Conservation (phyloP, 2,329 filamentous ascomycete genomes). For the Claviceps pazoutovae region DNA sequence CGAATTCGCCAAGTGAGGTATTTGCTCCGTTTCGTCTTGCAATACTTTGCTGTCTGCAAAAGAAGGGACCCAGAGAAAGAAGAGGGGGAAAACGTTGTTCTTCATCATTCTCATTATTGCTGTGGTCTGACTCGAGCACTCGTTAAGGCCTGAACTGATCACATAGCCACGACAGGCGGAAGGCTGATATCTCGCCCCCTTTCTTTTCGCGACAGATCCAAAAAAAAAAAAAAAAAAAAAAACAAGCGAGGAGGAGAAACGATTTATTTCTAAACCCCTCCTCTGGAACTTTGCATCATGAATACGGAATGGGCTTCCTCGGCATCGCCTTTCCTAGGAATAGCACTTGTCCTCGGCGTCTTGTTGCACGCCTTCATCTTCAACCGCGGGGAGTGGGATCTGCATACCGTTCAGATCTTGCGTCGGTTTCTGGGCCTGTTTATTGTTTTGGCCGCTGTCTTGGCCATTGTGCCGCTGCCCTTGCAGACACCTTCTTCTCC, state of each 20-base stretch:
- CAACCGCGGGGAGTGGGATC: conserved; percentile 15
- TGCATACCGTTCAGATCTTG: conserved; percentile 2
- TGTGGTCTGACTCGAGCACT: too few species aligned
- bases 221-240: background rate
- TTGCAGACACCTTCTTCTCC: background rate
- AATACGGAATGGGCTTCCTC: background rate
- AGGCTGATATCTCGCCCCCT: background rate
- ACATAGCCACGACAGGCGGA: too few species aligned
- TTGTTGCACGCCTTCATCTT: conserved; percentile 10
- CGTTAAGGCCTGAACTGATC: too few species aligned
- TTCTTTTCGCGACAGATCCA: background rate
- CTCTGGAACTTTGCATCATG: background rate
- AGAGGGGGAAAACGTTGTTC: too few species aligned
- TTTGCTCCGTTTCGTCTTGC: too few species aligned
- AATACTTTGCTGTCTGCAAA: too few species aligned
- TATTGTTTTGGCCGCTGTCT: background rate
- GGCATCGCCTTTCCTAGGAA: conserved; percentile 9
- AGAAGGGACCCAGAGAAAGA: too few species aligned
- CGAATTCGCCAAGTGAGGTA: too few species aligned
- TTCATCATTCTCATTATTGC: too few species aligned
- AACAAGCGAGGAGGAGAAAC: background rate
- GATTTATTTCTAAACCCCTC: too few species aligned
- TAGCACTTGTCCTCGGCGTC: conserved; percentile 16
- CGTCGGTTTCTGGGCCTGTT: background rate
- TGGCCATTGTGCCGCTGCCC: background rate